Conservation (phyloP, 257 asterid genomes). For the Echium plantagineum region DNA sequence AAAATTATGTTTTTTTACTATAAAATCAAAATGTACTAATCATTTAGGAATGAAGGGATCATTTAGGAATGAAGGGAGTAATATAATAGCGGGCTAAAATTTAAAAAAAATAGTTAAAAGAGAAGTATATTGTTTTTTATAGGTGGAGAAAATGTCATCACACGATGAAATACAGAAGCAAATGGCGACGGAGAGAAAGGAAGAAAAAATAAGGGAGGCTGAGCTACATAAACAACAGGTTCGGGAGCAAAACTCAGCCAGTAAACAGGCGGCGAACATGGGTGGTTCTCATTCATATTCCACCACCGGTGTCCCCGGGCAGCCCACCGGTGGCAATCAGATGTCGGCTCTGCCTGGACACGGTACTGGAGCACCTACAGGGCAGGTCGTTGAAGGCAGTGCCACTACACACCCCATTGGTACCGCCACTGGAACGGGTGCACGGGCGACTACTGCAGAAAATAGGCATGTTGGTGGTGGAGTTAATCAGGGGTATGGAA, state of each 20-base stretch:
- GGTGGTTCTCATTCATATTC: slow-evolving; percentile 33
- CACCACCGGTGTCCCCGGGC: slow-evolving; percentile 24
- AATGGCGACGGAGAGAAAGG: slow-evolving; percentile 42
- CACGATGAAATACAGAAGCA: slow-evolving; percentile 35
- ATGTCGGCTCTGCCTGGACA: slow-evolving; percentile 48
- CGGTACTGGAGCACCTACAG: slow-evolving; percentile 39
- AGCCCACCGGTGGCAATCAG: slow-evolving; percentile 30
- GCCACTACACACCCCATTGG: slow-evolving; percentile 34
- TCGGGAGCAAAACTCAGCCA: slow-evolving; percentile 25
- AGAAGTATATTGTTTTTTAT: too few relatives aligned
- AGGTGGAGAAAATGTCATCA: slow-evolving; percentile 42
- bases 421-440: slow-evolving; percentile 31
- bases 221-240: slow-evolving; percentile 40
- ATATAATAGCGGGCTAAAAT: too few relatives aligned
- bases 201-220: slow-evolving; percentile 34
- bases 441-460: slow-evolving; percentile 32
- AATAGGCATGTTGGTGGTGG: slow-evolving; percentile 29
- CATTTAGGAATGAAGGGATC: too few relatives aligned
- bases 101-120: too few relatives aligned
- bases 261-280: slow-evolving; percentile 17
- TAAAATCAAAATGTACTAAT: too few relatives aligned
- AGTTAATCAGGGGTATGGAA: slow-evolving; percentile 17
- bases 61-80: too few relatives aligned
- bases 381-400: slow-evolving; percentile 38
- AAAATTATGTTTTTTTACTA: too few relatives aligned